Conservation (phyloP, 2,329 filamentous ascomycete species). For the Paraphaeosphaeria minitans region DNA sequence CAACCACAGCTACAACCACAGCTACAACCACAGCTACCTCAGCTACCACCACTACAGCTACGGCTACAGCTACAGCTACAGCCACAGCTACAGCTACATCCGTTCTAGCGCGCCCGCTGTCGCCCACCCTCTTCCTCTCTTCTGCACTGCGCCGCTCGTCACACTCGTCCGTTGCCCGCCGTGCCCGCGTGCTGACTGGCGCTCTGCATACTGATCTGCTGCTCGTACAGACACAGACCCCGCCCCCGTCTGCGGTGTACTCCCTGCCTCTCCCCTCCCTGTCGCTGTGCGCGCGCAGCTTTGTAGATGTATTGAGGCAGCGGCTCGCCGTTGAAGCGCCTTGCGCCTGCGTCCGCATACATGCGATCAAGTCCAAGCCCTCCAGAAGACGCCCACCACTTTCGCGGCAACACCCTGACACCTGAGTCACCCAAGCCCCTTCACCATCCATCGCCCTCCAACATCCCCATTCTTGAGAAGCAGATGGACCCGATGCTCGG, state of each 20-base stretch:
- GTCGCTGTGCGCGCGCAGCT: conserved; percentile 16
- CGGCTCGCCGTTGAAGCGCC: conserved; percentile 22
- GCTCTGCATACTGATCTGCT: conserved; percentile 9
- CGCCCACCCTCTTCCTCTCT: background rate
- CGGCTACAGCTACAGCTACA: no score
- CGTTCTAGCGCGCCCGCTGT: background rate
- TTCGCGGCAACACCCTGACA: conserved; percentile 68
- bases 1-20: no score
- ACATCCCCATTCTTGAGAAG: conserved; percentile 71
- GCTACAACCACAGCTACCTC: no score
- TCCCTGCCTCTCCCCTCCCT: background rate
- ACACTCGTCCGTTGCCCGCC: conserved; percentile 1
- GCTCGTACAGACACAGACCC: conserved; percentile 14
- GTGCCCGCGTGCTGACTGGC: conserved; percentile 8
- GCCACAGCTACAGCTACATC: no score
- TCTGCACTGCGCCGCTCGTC: conserved; percentile 6
- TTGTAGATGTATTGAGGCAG: conserved; percentile 35
- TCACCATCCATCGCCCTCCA: conserved; percentile 69
- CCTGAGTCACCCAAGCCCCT: conserved; percentile 74
- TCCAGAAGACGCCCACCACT: conserved; percentile 63
- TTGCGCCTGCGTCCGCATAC: conserved; percentile 48
- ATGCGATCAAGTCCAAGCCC: conserved; percentile 61
- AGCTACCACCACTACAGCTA: no score
- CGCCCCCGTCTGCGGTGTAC: conserved; percentile 6
- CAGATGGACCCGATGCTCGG: conserved; percentile 75